A percentile compares a stretch with the other conserved stretches of the same genome.
Conservation (phyloP, 306 rosid genomes). For the Cucumis melo region DNA sequence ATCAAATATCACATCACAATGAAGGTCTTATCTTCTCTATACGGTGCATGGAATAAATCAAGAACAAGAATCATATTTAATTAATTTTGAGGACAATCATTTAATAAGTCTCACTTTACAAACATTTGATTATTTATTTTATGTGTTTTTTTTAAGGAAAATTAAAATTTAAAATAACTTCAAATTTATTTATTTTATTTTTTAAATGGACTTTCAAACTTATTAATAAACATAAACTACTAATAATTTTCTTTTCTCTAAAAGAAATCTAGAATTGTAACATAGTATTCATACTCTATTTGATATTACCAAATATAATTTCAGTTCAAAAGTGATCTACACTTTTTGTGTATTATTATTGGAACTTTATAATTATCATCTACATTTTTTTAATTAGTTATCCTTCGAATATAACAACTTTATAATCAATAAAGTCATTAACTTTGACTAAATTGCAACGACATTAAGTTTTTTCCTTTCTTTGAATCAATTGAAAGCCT, state of each 20-base stretch:
- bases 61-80: too few species aligned
- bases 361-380: neutral
- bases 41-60: too few species aligned
- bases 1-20: too few species aligned
- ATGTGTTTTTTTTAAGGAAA: too few species aligned
- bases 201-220: neutral
- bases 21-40: too few species aligned
- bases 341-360: neutral
- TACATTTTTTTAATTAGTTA: neutral
- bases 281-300: neutral
- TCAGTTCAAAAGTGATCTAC: neutral
- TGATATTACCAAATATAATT: neutral
- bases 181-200: too few species aligned
- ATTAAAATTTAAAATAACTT: too few species aligned
- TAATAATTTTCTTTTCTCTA: neutral
- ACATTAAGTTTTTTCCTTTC: neutral
- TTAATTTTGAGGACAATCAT: too few species aligned
- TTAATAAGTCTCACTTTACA: too few species aligned
- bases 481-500: neutral
- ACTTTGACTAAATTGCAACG: neutral
- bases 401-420: neutral
- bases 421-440: neutral
- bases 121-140: too few species aligned
- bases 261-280: neutral
- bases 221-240: neutral